These are phyloP conservation scores for Thymus quinquecostatus DNA, from an alignment of 257 asterid genomes.

Conservation along the genomic window DNA sequence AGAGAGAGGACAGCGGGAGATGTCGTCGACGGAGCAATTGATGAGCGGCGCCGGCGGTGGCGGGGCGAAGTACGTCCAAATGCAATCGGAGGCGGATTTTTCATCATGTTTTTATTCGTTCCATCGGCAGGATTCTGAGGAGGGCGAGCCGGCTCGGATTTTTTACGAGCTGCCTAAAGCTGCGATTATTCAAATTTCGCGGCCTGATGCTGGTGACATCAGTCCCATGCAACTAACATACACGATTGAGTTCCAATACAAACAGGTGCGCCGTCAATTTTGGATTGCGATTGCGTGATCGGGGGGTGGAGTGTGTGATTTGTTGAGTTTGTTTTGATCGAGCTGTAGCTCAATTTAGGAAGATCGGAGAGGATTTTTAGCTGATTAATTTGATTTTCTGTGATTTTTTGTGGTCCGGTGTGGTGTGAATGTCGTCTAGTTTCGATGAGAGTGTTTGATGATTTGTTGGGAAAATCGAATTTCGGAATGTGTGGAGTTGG, in stretches of 20 bases:
- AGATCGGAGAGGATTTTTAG: constrained; percentile 23
- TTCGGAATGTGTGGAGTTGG: constrained; percentile 21
- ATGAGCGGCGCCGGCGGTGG: constrained; percentile 45
- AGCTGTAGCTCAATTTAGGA: neutral
- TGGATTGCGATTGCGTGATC: constrained; percentile 23
- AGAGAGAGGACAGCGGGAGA: neutral
- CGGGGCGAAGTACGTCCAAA: constrained; percentile 39
- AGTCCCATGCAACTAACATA: constrained; percentile 88
- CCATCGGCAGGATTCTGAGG: constrained; percentile 33
- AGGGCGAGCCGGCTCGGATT: constrained; percentile 57
- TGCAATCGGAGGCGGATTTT: constrained; percentile 38
- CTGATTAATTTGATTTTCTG: constrained; percentile 9
- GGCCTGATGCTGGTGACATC: constrained; percentile 86
- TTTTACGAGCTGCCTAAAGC: constrained; percentile 84
- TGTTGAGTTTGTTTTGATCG: neutral
- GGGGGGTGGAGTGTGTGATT: constrained; percentile 7
- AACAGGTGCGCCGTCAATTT: constrained; percentile 48
- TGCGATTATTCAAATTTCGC: constrained; percentile 69
- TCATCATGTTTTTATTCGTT: constrained; percentile 59
- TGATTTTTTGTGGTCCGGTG: constrained; percentile 10
- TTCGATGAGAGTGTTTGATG: constrained; percentile 16
- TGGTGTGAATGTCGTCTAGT: neutral
- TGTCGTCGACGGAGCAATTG: constrained; percentile 80
- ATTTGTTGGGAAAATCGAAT: constrained; percentile 12
- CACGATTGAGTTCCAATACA: constrained; percentile 76